A percentile compares a stretch with the other conserved stretches of the same genome.
Conservation (phyloP, 805 yeast genomes). For the Phaffomyces opuntiae region DNA sequence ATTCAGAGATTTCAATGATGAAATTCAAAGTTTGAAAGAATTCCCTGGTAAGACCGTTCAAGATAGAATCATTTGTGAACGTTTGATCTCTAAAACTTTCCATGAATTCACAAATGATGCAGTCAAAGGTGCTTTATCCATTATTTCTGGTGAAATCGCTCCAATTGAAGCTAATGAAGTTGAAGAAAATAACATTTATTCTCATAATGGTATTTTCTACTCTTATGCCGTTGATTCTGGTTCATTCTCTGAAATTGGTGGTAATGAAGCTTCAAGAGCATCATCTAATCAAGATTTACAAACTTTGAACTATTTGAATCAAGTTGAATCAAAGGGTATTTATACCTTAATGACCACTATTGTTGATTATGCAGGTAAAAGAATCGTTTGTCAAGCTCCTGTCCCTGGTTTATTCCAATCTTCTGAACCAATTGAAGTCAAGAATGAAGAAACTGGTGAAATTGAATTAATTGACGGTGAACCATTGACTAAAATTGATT, state of each 20-base stretch:
- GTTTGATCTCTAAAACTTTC: conserved; percentile 59
- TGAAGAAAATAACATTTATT: conserved; percentile 53
- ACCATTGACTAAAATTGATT: conserved; percentile 29
- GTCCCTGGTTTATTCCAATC: conserved; percentile 69
- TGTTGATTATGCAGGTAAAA: conserved; percentile 83
- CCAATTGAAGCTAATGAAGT: conserved; percentile 80
- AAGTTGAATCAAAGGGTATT: conserved; percentile 55
- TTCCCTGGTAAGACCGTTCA: conserved; percentile 50
- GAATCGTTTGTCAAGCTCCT: conserved; percentile 89
- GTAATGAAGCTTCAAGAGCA: conserved; percentile 79
- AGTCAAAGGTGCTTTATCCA: conserved; percentile 69
- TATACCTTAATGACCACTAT: conserved; percentile 74
- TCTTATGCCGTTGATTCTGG: conserved; percentile 71
- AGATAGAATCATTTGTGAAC: conserved; percentile 71
- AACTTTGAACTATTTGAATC: conserved; percentile 62
- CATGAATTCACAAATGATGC: conserved; percentile 75
- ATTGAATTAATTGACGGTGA: conserved; percentile 28
- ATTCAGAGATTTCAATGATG: conserved; percentile 84
- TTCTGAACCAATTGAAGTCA: conserved; percentile 31
- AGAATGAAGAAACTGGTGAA: conserved; percentile 35
- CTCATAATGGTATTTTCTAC: conserved; percentile 82
- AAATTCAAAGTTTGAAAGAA: conserved; percentile 76
- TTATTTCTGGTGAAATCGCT: conserved; percentile 63
- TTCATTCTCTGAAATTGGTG: conserved; percentile 59
- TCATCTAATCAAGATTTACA: conserved; percentile 73